A percentile compares a stretch with the other conserved stretches of the same genome.
Conservation (phyloP, 1,139 yeast species). For the Yamadazyma songkhlaensis region DNA sequence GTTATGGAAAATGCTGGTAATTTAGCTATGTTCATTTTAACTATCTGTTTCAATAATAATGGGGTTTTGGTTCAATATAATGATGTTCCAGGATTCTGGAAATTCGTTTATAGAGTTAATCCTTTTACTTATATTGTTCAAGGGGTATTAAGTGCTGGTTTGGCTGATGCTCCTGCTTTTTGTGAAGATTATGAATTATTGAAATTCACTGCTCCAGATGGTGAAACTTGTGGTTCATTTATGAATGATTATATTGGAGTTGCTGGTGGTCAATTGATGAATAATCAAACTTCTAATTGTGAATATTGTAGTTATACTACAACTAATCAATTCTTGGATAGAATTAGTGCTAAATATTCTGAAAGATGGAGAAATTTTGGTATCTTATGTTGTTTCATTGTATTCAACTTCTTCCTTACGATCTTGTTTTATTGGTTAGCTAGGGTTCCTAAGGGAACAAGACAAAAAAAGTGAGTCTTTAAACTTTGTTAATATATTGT, state of each 20-base stretch:
- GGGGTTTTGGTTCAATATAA: constrained; percentile 69
- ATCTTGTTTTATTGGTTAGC: constrained; percentile 64
- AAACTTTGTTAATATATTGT: no score
- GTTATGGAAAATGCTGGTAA: constrained; percentile 71
- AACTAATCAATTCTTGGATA: constrained; percentile 50
- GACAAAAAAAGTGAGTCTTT: constrained; percentile 18
- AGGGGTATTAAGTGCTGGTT: constrained; percentile 33
- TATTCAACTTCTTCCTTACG: constrained; percentile 52
- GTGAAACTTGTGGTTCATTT: constrained; percentile 51
- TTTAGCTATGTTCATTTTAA: constrained; percentile 54
- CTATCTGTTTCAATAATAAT: constrained; percentile 65
- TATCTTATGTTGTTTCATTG: constrained; percentile 44
- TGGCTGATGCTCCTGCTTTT: constrained; percentile 21
- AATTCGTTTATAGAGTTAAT: constrained; percentile 57
- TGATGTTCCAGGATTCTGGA: constrained; percentile 45
- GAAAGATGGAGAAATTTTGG: constrained; percentile 71
- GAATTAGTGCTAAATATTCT: constrained; percentile 38
- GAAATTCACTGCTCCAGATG: constrained; percentile 35
- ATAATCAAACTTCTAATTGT: constrained; percentile 47
- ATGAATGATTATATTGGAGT: constrained; percentile 38
- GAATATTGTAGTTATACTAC: constrained; percentile 45
- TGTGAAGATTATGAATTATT: constrained; percentile 26
- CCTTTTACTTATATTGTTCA: constrained; percentile 61
- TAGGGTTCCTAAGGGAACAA: constrained; percentile 62
- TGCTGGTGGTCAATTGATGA: constrained; percentile 50